Base-by-base conservation (phyloP, 805 yeast species). In the Metschnikowia gelsemii region DNA sequence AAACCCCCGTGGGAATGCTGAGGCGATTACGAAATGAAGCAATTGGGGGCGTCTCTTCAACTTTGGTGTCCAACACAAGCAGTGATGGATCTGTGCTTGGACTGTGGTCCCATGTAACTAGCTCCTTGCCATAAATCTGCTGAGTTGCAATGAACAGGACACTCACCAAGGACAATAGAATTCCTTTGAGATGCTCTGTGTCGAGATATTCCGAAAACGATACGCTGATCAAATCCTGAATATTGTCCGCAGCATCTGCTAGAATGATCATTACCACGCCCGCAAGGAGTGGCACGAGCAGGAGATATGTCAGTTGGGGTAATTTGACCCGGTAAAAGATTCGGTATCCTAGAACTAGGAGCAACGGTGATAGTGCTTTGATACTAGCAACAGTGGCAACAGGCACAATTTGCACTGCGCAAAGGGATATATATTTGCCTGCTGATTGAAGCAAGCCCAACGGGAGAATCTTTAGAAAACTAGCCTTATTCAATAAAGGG, bases 121-220 rank as follows among this genome's bases (percentile, higher is more conserved):
- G 80, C 49, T 80, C 82, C 63, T 89, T 89, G 27, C 93, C 89
- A 62, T 87, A 88, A 32, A 89, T 85, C 58, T 88, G 88, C 57
- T 88, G 96, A 2, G 81, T 77, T 4, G 91, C 95, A 67, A 89
- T 88, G 14, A 87, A 78, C 6, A 84, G 59, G 35, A 90, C 76
- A 4, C 93, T 79, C 22, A 79, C 45, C 8, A 82, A 63, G 9
- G 96, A 91, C 55, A 75, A 83, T 2, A 75, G 22, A n/a, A 87
- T 63, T 5, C 96, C 96, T 46, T 70, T 59, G 31, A 79, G 60
- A 49, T 78, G 75, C 8, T 47, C 46, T 8, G 54, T 35, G 32
- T 63, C 61, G 16, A 54, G 29, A 20, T 26, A 26, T 25, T 19
- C 32, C 29, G 8, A 17, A 25, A 33, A 9, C 6, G 27, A 32